Evolutionary conservation across 164 flowering plant genomes (phyloP).

Genomic region (Dillenia turbinata): DNA sequence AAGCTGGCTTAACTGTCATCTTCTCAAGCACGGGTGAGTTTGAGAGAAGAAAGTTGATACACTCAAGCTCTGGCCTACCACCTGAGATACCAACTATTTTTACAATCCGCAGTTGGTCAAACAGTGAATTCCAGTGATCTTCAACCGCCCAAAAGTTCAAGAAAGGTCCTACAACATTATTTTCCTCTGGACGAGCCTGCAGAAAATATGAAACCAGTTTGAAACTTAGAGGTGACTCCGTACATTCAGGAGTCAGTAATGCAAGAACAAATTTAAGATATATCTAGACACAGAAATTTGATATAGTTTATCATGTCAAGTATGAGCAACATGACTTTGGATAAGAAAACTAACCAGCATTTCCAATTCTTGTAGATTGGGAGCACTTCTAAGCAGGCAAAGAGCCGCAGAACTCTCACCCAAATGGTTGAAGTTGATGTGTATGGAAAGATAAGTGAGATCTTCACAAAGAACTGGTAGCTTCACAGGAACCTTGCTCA

Average conservation of each 20-base stretch:
- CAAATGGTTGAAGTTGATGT: constrained; percentile 28
- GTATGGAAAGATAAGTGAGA: constrained; percentile 41
- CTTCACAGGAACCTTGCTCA: constrained; percentile 31
- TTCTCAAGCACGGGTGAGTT: constrained; percentile 46
- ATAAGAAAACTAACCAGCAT: constrained; percentile 29
- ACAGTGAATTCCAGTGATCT: constrained; percentile 14
- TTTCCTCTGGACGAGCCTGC: constrained; percentile 38
- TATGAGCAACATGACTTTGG: background rate
- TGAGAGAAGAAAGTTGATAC: constrained; percentile 45
- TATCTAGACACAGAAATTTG: background rate
- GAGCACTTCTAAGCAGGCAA: constrained; percentile 42
- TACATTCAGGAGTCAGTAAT: too few species aligned
- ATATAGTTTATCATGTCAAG: too few species aligned
- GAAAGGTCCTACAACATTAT: background rate
- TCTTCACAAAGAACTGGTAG: constrained; percentile 29
- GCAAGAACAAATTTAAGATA: too few species aligned
- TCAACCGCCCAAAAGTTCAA: constrained; percentile 20
- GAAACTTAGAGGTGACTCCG: too few species aligned
- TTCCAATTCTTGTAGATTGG: constrained; percentile 45
- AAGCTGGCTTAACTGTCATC: constrained; percentile 38
- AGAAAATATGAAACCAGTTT: background rate
- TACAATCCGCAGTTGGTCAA: constrained; percentile 29
- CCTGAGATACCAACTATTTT: constrained; percentile 34
- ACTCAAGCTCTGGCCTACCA: constrained; percentile 27
- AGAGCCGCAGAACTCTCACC: constrained; percentile 32